Evolutionary conservation across 495 filamentous ascomycete genomes (phyloP).

Genomic region (Aspergillus taichungensis): DNA sequence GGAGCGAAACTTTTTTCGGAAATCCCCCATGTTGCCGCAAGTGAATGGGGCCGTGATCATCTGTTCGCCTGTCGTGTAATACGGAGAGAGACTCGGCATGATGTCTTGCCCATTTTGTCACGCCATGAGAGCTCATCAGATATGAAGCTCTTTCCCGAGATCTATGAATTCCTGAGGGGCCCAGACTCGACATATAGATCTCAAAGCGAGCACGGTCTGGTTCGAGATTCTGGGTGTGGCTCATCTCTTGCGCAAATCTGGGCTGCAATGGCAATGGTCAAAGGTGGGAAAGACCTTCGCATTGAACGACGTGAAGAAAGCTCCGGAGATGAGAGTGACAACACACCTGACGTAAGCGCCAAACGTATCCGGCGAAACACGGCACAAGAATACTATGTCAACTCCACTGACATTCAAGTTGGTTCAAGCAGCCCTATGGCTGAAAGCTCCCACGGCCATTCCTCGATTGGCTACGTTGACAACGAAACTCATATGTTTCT

Average conservation of each 20-base stretch:
- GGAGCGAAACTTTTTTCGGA: slow-evolving; percentile 2
- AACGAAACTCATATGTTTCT: background rate
- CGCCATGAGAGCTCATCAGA: slow-evolving; percentile 2
- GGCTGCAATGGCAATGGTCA: slow-evolving; percentile 14
- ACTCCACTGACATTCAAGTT: slow-evolving; percentile 8
- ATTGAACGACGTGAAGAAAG: too few species aligned
- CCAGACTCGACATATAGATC: slow-evolving; percentile 1
- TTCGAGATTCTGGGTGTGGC: slow-evolving; percentile 2
- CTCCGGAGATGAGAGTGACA: slow-evolving; percentile 9
- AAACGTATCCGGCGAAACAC: slow-evolving; percentile 7
- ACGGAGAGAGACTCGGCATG: slow-evolving; percentile 1
- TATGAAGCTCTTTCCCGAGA: slow-evolving; percentile 4
- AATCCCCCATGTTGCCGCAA: slow-evolving; percentile 1
- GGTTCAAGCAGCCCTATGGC: slow-evolving; percentile 9
- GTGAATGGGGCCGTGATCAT: slow-evolving; percentile 9
- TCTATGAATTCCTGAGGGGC: slow-evolving; percentile 4
- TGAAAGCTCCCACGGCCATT: slow-evolving; percentile 1
- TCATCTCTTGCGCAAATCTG: slow-evolving; percentile 11
- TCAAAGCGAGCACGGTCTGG: slow-evolving; percentile 10
- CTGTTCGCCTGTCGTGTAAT: slow-evolving; percentile 10
- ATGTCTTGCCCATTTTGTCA: slow-evolving; percentile 8
- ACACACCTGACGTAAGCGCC: slow-evolving; percentile 1
- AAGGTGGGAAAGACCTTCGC: slow-evolving; percentile 2
- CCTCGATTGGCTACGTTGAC: slow-evolving; percentile 11
- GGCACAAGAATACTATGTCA: slow-evolving; percentile 5